Base-by-base conservation (phyloP, 371 early-diverging fungal genomes). In the Dentiscutata heterogama region DNA sequence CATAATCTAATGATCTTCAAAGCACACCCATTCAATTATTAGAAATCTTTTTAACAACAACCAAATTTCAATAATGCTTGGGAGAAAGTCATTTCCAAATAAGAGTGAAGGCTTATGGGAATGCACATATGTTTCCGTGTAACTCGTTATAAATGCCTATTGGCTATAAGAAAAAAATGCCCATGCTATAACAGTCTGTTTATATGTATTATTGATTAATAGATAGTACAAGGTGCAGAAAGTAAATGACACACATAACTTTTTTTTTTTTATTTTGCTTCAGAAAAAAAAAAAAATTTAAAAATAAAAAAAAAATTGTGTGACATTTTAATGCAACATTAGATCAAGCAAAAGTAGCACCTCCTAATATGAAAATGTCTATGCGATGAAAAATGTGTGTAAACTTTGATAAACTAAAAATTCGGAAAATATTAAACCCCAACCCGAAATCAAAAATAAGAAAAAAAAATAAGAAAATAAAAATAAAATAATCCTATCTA, bases 221-320 rank as follows among this genome's bases (percentile, higher is more conserved):
- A 58, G 58, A 58, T 58, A 20, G 58, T 58, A 22, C 58, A 58
- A 58, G 22, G 58, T 58, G 58, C 58, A 58, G 22, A 58, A 58
- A 58, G 22, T 58, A n/a, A 58, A 22, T 58, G 58, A 58, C 18
- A n/a, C 58, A 58, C 18, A n/a, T 58, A 58, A 58, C n/a, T 6
- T n/a, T n/a, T 22, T n/a, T n/a, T 58, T 58, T 58, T 58, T 58
- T n/a, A n/a, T 58, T 58, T 58, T n/a, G n/a, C 58, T 58, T 58
- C 58, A 58, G 14, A 58, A 18, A 58, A 58, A 58, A 18, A n/a
- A 58, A 58, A 18, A n/a, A 56, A 16, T n/a, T 56, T 13, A 56
- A 16, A 58, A 20, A 58, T n/a, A 58, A 58, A 58, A 58, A 58
- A 58, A 58, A 58, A 58, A 58, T 7, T n/a, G 22, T 58, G n/a